Base-by-base conservation (phyloP, 805 yeast species). In the Saturnispora sekii region DNA sequence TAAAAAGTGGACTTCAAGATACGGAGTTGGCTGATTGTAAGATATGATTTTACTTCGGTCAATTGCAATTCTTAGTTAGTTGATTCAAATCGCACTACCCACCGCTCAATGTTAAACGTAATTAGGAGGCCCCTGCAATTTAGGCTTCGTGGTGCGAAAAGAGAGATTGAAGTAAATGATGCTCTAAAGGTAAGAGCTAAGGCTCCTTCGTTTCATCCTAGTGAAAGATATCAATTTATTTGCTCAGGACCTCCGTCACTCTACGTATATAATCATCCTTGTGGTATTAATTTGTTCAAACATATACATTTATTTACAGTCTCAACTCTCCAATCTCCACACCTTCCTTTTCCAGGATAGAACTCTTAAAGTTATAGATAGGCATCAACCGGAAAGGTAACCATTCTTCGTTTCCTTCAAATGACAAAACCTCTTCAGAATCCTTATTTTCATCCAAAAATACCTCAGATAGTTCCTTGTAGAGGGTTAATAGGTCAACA, bases 301-400 rank as follows among this genome's bases (percentile, higher is more conserved):
- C 8, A 14, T 32, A 30, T 31, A 21, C 12, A 35, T 35, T 15
- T 7, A 30, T 16, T 26, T 26, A 40, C 14, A 46, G 2, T 29
- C 35, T 42, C 11, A 47, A 31, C 16, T 40, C 49, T 4, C 21
- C 47, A 16, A 47, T 26, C 14, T 40, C 40, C 1, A 48, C 16
- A 8, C 39, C 45, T 14, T 35, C 51, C 26, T 42, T 37, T 10
- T 40, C 38, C 5, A 40, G n/a, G 8, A 38, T 17, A 2, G 47
- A 42, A 17, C 38, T 35, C 18, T 42, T 45, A 40, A 57, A 58
- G 40, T 51, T 53, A 41, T 54, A 55, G 18, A 57, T 48, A 2
- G 64, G 61, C 11, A 45, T 38, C 43, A 60, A 44, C 6, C 61
- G 43, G 26, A 45, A 48, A 5, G 45, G 47, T 10, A 51, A 32